Evolutionary conservation across 1,139 yeast species (phyloP).

Genomic region (Geotrichum candidum): DNA sequence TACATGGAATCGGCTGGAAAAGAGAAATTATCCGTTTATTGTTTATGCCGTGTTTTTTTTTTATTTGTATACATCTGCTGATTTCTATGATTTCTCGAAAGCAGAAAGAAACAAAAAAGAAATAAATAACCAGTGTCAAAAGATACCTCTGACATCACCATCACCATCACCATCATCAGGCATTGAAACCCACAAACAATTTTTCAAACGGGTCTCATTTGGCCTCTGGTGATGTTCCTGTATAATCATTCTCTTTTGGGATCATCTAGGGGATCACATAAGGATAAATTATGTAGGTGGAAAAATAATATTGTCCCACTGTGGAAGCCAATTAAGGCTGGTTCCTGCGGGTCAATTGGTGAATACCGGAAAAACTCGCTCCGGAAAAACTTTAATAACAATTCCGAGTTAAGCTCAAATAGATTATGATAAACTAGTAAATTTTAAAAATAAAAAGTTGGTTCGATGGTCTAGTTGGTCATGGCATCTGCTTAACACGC

Average conservation of each 20-base stretch:
- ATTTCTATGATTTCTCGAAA: neutral
- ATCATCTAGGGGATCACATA: neutral
- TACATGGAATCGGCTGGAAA: too few relatives aligned
- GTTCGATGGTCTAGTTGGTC: constrained; percentile 96
- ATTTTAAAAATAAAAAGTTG: constrained; percentile 22
- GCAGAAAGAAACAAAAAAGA: neutral
- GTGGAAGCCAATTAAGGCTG: neutral
- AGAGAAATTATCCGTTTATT: too few relatives aligned
- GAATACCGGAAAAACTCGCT: neutral
- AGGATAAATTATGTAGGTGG: neutral
- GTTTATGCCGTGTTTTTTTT: neutral
- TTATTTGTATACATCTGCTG: neutral
- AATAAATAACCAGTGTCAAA: neutral
- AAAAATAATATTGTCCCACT: neutral
- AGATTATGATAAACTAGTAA: too few relatives aligned
- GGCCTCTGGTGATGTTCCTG: neutral
- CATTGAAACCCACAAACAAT: too few relatives aligned
- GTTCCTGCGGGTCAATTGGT: neutral
- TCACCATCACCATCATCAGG: neutral
- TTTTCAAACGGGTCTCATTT: neutral
- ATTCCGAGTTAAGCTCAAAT: too few relatives aligned
- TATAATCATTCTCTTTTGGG: neutral
- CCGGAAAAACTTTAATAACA: too few relatives aligned
- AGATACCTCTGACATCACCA: neutral
- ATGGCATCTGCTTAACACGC: constrained; percentile 99